Base-by-base conservation (phyloP, 345 rosid species). In the Brassica nigra region DNA sequence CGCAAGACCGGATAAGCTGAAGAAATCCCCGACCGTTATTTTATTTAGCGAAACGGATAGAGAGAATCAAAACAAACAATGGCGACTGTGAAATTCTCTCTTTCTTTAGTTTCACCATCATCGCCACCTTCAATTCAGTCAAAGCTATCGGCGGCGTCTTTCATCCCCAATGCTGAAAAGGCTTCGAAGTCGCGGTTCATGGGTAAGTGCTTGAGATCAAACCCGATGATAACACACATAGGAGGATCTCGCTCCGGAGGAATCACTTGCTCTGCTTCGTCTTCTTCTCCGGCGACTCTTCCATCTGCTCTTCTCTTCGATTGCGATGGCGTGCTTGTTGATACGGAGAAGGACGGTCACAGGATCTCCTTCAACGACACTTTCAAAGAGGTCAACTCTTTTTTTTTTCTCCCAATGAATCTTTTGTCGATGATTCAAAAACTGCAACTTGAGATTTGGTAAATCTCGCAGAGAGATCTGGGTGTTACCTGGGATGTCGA, bases 251-350 rank as follows among this genome's bases (percentile, higher is more conserved):
- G 64, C 5, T 66, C 83, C 65, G n/a, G 54, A 2, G 77, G 77
- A 27, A 3, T 87, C 71, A 83, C 84, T 37, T 85, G 95, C 85
- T 89, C 84, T 6, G 69, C 78, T 76, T 15, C 57, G 5, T 81
- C 80, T 10, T 87, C 92, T 47, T 74, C 92, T 20, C 73, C 91
- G 33, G 49, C 84, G 42, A 75, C 76, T 83, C 88, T 95, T 74
- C 99, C 92, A 1, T 84, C 91, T 1, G 98, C 97, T 62, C 94
- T 92, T 70, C 87, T 91, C 34, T 95, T 95, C 70, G 96, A 95
- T 69, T 95, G 99, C 71, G 98, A 95, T 70, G 99, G 99, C 11
- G 99, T 95, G 36, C 98, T 91, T n/a, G 99, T 92, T 47, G 99
- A 95, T 71, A 95, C 98, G 9, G 99, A 92, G 87, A 91, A 91